Conservation (phyloP, 257 asterid species). For the Solanum medicagineum region DNA sequence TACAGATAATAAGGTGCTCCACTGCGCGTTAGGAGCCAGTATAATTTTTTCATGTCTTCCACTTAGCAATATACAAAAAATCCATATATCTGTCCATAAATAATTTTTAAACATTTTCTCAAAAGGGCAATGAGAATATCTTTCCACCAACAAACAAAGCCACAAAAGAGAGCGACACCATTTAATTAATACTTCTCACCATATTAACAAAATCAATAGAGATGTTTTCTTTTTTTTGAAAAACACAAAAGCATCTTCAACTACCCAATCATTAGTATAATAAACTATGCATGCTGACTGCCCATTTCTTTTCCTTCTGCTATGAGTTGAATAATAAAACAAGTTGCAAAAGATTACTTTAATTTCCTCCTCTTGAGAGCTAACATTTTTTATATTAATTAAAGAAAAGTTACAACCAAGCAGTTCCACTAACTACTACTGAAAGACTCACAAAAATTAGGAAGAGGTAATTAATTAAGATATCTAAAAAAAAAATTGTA, state of each 20-base stretch:
- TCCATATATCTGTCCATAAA: background rate
- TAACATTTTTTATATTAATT: background rate
- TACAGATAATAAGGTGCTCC: constrained; percentile 10
- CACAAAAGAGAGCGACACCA: background rate
- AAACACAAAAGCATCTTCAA: constrained; percentile 22
- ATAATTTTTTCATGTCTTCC: constrained; percentile 22
- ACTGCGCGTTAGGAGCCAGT: background rate
- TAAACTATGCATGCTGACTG: background rate
- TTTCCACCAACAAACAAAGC: constrained; percentile 27
- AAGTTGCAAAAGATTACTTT: background rate
- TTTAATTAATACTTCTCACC: background rate
- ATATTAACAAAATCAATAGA: background rate
- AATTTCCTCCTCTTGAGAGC: background rate
- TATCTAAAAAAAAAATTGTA: background rate
- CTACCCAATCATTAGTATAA: constrained; percentile 31
- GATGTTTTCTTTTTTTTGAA: background rate
- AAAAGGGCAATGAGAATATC: background rate
- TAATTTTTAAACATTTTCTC: background rate
- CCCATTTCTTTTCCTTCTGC: background rate
- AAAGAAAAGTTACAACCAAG: background rate
- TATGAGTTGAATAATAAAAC: background rate
- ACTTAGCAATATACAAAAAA: constrained; percentile 1
- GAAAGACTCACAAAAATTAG: background rate
- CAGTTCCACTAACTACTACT: background rate
- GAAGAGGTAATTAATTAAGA: background rate